These are phyloP conservation scores for Hibiscus syriacus DNA, from an alignment of 345 rosid genomes.

Conservation along the genomic window DNA sequence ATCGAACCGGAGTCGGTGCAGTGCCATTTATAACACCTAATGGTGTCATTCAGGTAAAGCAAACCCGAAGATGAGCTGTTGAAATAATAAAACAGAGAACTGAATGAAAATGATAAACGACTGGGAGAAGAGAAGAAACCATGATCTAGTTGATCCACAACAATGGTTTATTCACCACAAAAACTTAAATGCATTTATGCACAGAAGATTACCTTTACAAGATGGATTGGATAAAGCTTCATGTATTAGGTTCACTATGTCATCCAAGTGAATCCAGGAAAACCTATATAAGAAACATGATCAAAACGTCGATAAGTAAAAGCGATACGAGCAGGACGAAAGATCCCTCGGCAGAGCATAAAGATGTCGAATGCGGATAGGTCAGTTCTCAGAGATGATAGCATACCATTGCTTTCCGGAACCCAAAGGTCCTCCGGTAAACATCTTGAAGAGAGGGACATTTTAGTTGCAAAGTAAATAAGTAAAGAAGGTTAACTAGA, in stretches of 20 bases:
- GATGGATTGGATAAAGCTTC: constrained; percentile 79
- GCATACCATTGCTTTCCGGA: constrained; percentile 83
- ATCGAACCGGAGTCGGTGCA: constrained; percentile 84
- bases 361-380: neutral
- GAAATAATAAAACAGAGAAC: no score
- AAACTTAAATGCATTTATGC: neutral
- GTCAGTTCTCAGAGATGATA: neutral
- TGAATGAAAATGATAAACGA: no score
- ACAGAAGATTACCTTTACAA: constrained; percentile 43
- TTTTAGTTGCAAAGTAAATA: constrained; percentile 54
- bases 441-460: constrained; percentile 93
- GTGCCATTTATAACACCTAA: constrained; percentile 94
- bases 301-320: no score
- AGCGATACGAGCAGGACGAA: no score
- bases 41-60: neutral
- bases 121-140: neutral
- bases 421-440: constrained; percentile 95
- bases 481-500: neutral
- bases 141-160: neutral
- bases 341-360: neutral
- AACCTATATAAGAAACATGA: constrained; percentile 44
- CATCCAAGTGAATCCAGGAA: constrained; percentile 98
- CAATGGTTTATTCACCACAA: neutral
- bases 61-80: neutral
- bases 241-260: constrained; percentile 70